Percentiles rank a stretch among this genome's conserved stretches.
Conservation (phyloP, 148 eudicot species). For the Beta vulgaris region DNA sequence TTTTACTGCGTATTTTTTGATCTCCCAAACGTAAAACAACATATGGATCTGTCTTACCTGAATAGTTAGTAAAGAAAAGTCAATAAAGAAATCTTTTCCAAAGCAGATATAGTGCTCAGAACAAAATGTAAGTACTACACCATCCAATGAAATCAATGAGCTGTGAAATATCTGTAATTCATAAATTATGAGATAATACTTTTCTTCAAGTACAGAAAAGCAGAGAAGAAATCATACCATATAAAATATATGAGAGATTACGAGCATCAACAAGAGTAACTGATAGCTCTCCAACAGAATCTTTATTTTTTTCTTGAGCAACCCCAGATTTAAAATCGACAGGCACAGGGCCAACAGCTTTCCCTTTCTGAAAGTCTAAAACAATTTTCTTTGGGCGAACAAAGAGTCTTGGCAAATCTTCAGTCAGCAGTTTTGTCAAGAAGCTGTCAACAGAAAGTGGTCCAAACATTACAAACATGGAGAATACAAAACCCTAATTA, state of each 20-base stretch:
- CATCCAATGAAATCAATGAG: not conserved
- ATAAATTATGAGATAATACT: not conserved
- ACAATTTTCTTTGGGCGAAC: slow-evolving; percentile 97
- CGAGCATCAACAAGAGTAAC: slow-evolving; percentile 97
- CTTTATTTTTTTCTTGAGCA: slow-evolving; percentile 74
- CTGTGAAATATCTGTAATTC: not conserved
- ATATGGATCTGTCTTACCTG: slow-evolving; percentile 97
- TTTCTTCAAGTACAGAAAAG: slow-evolving; percentile 2
- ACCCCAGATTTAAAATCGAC: slow-evolving; percentile 60
- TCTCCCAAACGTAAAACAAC: slow-evolving; percentile 81
- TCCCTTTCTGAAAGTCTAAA: slow-evolving; percentile 85
- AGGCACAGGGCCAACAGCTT: slow-evolving; percentile 80
- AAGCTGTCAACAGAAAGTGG: slow-evolving; percentile 49
- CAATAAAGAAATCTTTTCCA: not conserved
- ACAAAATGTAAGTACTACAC: not conserved
- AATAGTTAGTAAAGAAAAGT: not conserved
- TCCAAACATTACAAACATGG: not conserved
- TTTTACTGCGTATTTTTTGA: slow-evolving; percentile 86
- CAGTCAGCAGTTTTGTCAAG: slow-evolving; percentile 87
- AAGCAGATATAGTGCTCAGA: not conserved
- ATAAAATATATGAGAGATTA: slow-evolving; percentile 65
- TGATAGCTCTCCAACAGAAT: slow-evolving; percentile 90
- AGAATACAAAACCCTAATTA: not conserved
- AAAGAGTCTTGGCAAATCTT: slow-evolving; percentile 89
- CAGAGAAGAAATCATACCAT: slow-evolving; percentile 40